Percentiles rank a stretch among this genome's conserved stretches.
These are phyloP conservation scores for Gastrolobium bilobum DNA, from an alignment of 306 rosid genomes.

Conservation along the genomic window DNA sequence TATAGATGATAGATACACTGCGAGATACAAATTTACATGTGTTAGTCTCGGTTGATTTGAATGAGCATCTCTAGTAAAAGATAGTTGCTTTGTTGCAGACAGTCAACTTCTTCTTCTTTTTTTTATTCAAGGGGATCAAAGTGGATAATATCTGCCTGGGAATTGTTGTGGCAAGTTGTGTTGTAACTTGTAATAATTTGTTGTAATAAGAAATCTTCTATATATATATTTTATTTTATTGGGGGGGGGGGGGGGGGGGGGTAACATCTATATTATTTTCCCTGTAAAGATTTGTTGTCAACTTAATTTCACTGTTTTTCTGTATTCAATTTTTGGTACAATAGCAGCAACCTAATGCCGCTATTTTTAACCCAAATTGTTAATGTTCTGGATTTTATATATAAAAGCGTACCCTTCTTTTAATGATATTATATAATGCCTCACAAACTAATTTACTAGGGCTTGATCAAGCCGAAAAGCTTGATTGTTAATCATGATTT, in stretches of 20 bases:
- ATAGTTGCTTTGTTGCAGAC: conserved; percentile 31
- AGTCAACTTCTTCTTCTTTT: neutral
- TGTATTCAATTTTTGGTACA: neutral
- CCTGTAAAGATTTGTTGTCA: neutral
- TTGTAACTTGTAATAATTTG: conserved; percentile 33
- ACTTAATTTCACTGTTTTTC: neutral
- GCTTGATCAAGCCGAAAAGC: neutral
- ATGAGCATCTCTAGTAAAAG: conserved; percentile 36
- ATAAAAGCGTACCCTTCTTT: too few relatives aligned
- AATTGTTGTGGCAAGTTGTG: conserved; percentile 36
- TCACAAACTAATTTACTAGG: neutral
- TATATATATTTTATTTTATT: too few relatives aligned
- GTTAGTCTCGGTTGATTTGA: conserved; percentile 30
- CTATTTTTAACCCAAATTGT: neutral
- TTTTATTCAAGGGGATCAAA: conserved; percentile 14
- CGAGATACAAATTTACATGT: conserved; percentile 18
- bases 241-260: too few relatives aligned
- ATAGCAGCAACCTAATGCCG: neutral
- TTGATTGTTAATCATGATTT: neutral
- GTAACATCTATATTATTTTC: too few relatives aligned
- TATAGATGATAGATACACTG: conserved; percentile 69
- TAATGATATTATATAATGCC: neutral
- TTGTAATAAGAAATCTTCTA: too few relatives aligned
- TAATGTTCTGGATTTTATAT: neutral
- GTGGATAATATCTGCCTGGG: conserved; percentile 15